A percentile compares a stretch with the other conserved stretches of the same genome.
These are phyloP conservation scores for Arachnomyces sp. DNA, from an alignment of 2,329 filamentous ascomycete genomes.

Conservation along the genomic window DNA sequence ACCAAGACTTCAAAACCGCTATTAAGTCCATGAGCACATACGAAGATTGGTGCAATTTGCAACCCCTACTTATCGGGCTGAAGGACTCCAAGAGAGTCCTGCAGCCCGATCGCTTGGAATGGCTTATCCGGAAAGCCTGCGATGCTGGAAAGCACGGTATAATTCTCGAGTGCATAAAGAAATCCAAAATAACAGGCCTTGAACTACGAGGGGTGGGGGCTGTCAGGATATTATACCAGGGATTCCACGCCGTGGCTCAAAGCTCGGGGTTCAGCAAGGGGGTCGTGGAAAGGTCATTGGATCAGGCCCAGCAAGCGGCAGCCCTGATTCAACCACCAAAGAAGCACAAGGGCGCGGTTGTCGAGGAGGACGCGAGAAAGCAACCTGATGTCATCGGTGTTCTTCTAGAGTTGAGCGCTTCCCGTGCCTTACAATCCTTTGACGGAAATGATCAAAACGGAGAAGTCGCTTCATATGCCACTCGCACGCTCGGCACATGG, in stretches of 20 bases:
- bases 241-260: constrained; percentile 29
- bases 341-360: constrained; percentile 17
- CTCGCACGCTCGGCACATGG: constrained; percentile 30
- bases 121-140: constrained; percentile 31
- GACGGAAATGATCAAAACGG: constrained; percentile 33
- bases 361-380: constrained; percentile 27
- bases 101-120: constrained; percentile 21
- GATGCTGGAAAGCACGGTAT: constrained; percentile 26
- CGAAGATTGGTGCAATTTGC: constrained; percentile 34
- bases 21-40: constrained; percentile 28
- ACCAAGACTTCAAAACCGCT: constrained; percentile 22
- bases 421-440: constrained; percentile 29
- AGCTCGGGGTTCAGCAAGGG: constrained; percentile 26
- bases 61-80: constrained; percentile 33
- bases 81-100: constrained; percentile 22
- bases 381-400: constrained; percentile 35
- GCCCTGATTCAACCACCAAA: constrained; percentile 29
- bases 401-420: constrained; percentile 38
- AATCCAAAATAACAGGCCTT: constrained; percentile 28
- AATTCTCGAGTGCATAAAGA: constrained; percentile 30
- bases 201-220: constrained; percentile 22
- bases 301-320: constrained; percentile 27
- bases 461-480: constrained; percentile 32
- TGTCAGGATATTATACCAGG: constrained; percentile 28
- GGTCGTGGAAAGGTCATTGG: constrained; percentile 21